These are phyloP conservation scores for Solanum piurae DNA, from an alignment of 257 asterid species.

Conservation along the genomic window DNA sequence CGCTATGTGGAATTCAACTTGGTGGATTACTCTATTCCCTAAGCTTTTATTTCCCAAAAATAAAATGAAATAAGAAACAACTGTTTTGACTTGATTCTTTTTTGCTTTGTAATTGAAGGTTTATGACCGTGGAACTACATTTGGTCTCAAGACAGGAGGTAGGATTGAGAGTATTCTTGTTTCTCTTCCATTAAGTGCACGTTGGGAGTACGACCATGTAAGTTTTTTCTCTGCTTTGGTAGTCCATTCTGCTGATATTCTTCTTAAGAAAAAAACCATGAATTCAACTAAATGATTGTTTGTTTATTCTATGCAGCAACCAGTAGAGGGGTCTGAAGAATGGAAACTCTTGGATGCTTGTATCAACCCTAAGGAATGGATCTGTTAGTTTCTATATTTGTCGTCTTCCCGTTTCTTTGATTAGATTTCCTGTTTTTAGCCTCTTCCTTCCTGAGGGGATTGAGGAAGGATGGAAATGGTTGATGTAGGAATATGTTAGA, in stretches of 20 bases:
- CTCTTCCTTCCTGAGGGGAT: background rate
- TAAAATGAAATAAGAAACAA: background rate
- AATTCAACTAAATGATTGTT: background rate
- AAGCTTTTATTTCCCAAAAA: background rate
- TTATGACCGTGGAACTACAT: slow-evolving; percentile 97
- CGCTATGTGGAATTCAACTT: slow-evolving; percentile 94
- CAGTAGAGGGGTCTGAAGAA: slow-evolving; percentile 92
- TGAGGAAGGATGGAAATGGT: background rate
- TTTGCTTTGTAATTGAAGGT: slow-evolving; percentile 33
- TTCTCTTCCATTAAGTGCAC: slow-evolving; percentile 87
- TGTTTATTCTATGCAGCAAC: slow-evolving; percentile 46
- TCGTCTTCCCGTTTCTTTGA: background rate
- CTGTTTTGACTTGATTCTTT: background rate
- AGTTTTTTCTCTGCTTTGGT: slow-evolving; percentile 9
- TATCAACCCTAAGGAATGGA: slow-evolving; percentile 94
- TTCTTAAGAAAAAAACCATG: background rate
- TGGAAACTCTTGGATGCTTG: slow-evolving; percentile 97
- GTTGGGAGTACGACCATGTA: slow-evolving; percentile 97
- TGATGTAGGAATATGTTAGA: background rate
- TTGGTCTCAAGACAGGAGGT: slow-evolving; percentile 98
- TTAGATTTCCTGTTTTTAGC: background rate
- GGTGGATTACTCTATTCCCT: slow-evolving; percentile 31
- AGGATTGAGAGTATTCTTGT: slow-evolving; percentile 98
- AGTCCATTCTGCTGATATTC: background rate
- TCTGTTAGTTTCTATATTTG: slow-evolving; percentile 16